Evolutionary conservation across 495 filamentous ascomycete genomes (phyloP).

Genomic region (Penicillium taxi): DNA sequence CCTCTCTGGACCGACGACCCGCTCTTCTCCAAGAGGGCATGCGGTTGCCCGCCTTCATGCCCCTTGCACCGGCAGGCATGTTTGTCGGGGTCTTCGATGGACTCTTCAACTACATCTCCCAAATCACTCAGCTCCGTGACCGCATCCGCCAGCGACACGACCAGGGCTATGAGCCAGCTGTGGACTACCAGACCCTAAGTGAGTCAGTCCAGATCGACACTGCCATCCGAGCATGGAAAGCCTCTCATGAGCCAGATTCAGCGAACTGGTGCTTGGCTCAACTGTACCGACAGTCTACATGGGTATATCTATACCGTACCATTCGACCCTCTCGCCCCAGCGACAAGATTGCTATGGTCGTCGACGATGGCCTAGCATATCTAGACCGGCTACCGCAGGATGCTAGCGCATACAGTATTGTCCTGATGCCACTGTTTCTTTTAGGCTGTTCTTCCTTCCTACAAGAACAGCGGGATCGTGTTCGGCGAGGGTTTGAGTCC

Average conservation of each 20-base stretch:
- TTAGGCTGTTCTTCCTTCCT: slow-evolving; percentile 82
- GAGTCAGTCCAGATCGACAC: slow-evolving; percentile 71
- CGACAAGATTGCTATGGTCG: slow-evolving; percentile 61
- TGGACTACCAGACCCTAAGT: slow-evolving; percentile 67
- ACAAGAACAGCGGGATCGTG: slow-evolving; percentile 56
- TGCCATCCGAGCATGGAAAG: slow-evolving; percentile 68
- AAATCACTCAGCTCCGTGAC: slow-evolving; percentile 73
- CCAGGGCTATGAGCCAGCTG: slow-evolving; percentile 55
- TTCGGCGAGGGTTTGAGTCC: slow-evolving; percentile 58
- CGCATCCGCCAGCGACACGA: slow-evolving; percentile 60
- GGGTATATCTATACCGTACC: slow-evolving; percentile 83
- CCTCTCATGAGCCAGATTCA: slow-evolving; percentile 59
- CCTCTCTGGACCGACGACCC: slow-evolving; percentile 52
- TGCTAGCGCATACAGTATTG: slow-evolving; percentile 61
- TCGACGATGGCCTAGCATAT: slow-evolving; percentile 68
- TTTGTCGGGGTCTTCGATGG: slow-evolving; percentile 84
- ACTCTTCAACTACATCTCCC: slow-evolving; percentile 69
- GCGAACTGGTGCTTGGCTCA: slow-evolving; percentile 68
- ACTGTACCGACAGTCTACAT: slow-evolving; percentile 83
- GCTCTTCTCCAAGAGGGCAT: slow-evolving; percentile 53
- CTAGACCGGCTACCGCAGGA: slow-evolving; percentile 54
- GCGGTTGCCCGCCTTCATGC: slow-evolving; percentile 59
- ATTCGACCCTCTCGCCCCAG: slow-evolving; percentile 66
- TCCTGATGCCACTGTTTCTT: slow-evolving; percentile 82
- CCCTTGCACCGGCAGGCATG: slow-evolving; percentile 63